A percentile compares a stretch with the other conserved stretches of the same genome.
Conservation (phyloP, 306 rosid genomes). For the Quercus glauca region DNA sequence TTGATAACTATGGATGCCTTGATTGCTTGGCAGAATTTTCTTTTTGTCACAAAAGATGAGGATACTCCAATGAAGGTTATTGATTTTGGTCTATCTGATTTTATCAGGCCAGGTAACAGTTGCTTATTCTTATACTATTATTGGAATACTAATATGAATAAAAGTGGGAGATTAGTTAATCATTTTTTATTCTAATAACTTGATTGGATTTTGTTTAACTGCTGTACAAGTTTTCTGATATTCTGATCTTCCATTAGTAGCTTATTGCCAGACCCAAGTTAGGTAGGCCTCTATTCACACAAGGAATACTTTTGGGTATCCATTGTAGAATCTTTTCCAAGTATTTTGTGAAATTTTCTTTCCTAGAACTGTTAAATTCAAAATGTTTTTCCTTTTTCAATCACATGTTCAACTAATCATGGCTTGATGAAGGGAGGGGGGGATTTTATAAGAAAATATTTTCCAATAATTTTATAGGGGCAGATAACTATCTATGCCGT, state of each 20-base stretch:
- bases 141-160: neutral
- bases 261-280: neutral
- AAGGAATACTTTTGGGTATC: neutral
- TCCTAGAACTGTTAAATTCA: no score
- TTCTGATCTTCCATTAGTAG: neutral
- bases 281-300: neutral
- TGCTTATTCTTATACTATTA: conserved; percentile 7
- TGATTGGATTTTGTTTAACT: neutral
- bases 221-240: neutral
- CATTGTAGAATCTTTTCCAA: no score
- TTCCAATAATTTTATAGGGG: neutral
- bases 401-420: no score
- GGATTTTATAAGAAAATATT: neutral
- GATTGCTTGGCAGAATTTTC: conserved; percentile 74
- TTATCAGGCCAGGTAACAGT: conserved; percentile 77
- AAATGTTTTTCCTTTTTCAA: no score
- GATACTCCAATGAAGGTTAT: conserved; percentile 78
- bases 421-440: neutral
- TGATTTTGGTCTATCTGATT: conserved; percentile 98
- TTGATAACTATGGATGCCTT: conserved; percentile 22
- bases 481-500: neutral
- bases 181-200: neutral
- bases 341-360: no score
- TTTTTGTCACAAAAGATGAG: conserved; percentile 71
- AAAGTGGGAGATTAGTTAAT: neutral